phyloP scores from a whole-genome alignment of 805 yeast species.

The Saccharomycopsis babjevae region DNA sequence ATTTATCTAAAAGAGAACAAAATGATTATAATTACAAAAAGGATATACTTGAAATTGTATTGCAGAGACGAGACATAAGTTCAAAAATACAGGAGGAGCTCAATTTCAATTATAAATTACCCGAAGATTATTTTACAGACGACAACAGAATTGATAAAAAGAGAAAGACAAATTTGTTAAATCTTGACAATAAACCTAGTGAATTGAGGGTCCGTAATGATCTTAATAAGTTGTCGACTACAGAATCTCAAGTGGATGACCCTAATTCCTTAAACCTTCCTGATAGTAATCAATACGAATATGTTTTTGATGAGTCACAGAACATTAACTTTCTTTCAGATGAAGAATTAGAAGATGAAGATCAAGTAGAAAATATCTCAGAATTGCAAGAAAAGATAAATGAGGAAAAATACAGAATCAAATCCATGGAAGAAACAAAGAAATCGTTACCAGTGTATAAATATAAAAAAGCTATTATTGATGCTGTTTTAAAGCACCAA shows the following conservation, averaged over 20 bases:
- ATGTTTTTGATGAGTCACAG: slow-evolving; percentile 63
- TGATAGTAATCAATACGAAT: slow-evolving; percentile 49
- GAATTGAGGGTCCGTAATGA: slow-evolving; percentile 14
- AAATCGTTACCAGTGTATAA: slow-evolving; percentile 67
- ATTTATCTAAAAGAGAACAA: slow-evolving; percentile 38
- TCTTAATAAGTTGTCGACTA: slow-evolving; percentile 8
- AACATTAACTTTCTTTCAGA: slow-evolving; percentile 41
- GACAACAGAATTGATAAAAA: slow-evolving; percentile 36
- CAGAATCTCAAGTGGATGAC: slow-evolving; percentile 25
- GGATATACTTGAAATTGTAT: slow-evolving; percentile 36
- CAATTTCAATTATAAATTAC: slow-evolving; percentile 38
- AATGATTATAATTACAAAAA: slow-evolving; percentile 43
- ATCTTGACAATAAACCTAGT: slow-evolving; percentile 22
- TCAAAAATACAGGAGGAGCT: slow-evolving; percentile 16
- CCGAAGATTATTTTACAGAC: slow-evolving; percentile 42
- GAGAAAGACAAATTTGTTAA: slow-evolving; percentile 42
- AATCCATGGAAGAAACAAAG: slow-evolving; percentile 39
- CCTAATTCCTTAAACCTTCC: slow-evolving; percentile 35
- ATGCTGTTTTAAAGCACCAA: slow-evolving; percentile 52
- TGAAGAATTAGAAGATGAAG: slow-evolving; percentile 26
- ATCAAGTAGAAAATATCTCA: slow-evolving; percentile 25
- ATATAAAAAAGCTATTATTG: slow-evolving; percentile 49
- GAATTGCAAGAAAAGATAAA: slow-evolving; percentile 24
- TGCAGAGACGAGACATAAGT: slow-evolving; percentile 30
- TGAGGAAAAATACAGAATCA: slow-evolving; percentile 23